Base-by-base conservation (phyloP, 495 filamentous ascomycete genomes). In the Xylaria telfairii region DNA sequence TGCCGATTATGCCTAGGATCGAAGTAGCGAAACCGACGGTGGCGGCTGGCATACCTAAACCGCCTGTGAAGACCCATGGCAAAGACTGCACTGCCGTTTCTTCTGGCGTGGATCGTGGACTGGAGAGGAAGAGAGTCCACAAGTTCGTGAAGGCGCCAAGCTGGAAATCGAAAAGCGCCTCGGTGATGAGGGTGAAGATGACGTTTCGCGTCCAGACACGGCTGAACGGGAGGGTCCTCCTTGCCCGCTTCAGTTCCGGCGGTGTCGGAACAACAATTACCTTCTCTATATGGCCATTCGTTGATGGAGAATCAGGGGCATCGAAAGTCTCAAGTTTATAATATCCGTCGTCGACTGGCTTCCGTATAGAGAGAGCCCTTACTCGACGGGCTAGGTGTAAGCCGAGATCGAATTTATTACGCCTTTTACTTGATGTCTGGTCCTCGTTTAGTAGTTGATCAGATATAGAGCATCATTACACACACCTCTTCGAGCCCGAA, bases 141-240 rank as follows among this genome's bases (percentile, higher is more conserved):
- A 95, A 84, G 71, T 90, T 91, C 78, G 92, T 93, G 84, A 95
- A 96, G 37, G 92, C 92, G 68, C 91, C 91, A 77, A 94, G 87
- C 76, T 94, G 92, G 75, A 92, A 89, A 67, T 91, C 90, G 71
- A 94, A 87, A 67, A 94, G 85, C 24, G 86, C 90, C 77, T 91
- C 89, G 9, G 91, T 86, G 30, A 90, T 66, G 1, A 96, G 81
- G 8, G 92, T 93, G 74, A 78, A 79, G 56, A 77, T 71, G 19
- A 96, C 90, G 73, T 95, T 95, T 67, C 87, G 87, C 9, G 92
- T 96, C 86, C 92, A 96, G 70, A 96, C 92, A 26, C 87, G 85
- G 21, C 86, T 85, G 82, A 95, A 92, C 8, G 93, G 87, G 47
- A 95, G 83, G 19, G 81, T 85, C 47, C 67, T 73, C 32, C 74